Evolutionary conservation across 2,329 filamentous ascomycete genomes (phyloP).

Genomic region (Penicillium sp.): DNA sequence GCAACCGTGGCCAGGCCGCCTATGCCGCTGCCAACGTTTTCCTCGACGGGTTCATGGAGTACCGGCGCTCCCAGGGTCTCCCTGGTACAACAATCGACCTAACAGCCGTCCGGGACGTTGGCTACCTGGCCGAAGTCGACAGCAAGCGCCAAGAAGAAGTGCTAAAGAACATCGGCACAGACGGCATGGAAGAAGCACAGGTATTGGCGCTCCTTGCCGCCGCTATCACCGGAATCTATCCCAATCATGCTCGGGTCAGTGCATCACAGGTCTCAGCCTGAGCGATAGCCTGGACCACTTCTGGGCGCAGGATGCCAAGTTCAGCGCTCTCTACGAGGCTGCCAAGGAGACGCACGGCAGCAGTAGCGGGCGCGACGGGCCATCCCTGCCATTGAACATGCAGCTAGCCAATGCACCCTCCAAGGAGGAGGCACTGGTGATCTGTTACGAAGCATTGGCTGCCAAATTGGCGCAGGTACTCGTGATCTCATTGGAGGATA

Average conservation of each 20-base stretch:
- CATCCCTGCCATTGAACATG: conserved; percentile 42
- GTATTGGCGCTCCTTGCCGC: conserved; percentile 52
- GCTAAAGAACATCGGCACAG: conserved; percentile 23
- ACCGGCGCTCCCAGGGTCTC: conserved; percentile 25
- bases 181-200: conserved; percentile 43
- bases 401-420: conserved; percentile 43
- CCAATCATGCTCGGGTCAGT: conserved; percentile 46
- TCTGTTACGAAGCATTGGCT: conserved; percentile 45
- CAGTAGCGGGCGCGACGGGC: conserved; percentile 6
- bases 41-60: conserved; percentile 26
- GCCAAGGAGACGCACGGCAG: conserved; percentile 27
- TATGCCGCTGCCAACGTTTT: conserved; percentile 27
- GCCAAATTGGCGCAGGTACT: conserved; percentile 48
- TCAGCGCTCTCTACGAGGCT: conserved; percentile 46
- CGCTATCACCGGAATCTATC: conserved; percentile 47
- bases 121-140: conserved; percentile 20
- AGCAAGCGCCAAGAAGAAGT: conserved; percentile 20
- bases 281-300: conserved; percentile 40
- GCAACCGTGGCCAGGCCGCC: conserved; percentile 26
- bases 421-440: conserved; percentile 44
- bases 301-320: conserved; percentile 53
- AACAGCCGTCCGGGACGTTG: conserved; percentile 22
- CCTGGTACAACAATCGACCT: conserved; percentile 29
- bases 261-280: conserved; percentile 53
- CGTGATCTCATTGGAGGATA: conserved; percentile 48